phyloP scores from a whole-genome alignment of 106 monocot species.

The Dendrobium catenatum region DNA sequence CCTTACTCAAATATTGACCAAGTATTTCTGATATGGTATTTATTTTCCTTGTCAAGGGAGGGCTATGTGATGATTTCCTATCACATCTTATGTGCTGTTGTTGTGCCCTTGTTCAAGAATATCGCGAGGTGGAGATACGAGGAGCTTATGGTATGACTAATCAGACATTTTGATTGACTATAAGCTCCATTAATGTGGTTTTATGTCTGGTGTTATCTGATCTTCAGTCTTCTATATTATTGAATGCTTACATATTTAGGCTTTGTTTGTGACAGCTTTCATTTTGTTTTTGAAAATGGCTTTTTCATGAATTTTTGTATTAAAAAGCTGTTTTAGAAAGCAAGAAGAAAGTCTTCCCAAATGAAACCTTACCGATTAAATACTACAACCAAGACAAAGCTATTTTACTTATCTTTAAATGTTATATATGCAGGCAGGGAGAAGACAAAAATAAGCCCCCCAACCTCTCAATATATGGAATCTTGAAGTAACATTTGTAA shows the following conservation, averaged over 20 bases:
- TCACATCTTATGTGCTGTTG: slow-evolving; percentile 96
- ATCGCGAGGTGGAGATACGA: slow-evolving; percentile 83
- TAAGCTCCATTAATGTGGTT: neutral
- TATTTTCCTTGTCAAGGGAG: slow-evolving; percentile 44
- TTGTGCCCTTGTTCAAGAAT: slow-evolving; percentile 97
- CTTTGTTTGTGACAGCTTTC: too few relatives aligned
- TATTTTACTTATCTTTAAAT: neutral
- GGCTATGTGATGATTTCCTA: slow-evolving; percentile 78
- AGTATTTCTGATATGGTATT: neutral
- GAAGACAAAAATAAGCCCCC: slow-evolving; percentile 63
- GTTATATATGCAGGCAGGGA: slow-evolving; percentile 31
- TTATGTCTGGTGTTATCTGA: neutral
- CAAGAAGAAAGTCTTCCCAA: neutral
- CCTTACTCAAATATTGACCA: neutral
- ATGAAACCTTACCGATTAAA: neutral
- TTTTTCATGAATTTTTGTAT: too few relatives aligned
- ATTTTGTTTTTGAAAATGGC: too few relatives aligned
- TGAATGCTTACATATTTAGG: neutral
- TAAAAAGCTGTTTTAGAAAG: too few relatives aligned
- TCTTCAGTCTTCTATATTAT: neutral
- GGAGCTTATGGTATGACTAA: slow-evolving; percentile 36
- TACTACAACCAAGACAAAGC: neutral
- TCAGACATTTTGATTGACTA: neutral
- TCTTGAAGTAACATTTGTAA: slow-evolving; percentile 18
- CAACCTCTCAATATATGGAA: slow-evolving; percentile 70